Evolutionary conservation across 441 rosid species (phyloP), one percentile per base, ranked within the genome.

Genomic region (Omphalea diandra): DNA sequence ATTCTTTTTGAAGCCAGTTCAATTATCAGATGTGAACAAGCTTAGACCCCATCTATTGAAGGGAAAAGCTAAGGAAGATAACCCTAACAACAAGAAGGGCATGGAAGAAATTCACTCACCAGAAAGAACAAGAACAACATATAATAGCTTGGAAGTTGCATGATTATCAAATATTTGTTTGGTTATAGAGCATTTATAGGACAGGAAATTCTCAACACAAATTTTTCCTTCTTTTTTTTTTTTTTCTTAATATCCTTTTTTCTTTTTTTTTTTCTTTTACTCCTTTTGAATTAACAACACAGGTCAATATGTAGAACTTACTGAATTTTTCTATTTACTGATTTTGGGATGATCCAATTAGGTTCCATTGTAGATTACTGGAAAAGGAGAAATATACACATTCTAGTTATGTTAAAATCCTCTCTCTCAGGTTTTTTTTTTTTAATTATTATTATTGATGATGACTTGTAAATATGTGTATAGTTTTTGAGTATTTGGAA

Each of bases 1-100:
- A 55, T 88, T 88, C 80, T 83, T 90, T 26, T 58, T 88, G 67
- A 90, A 90, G 64, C 96, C 96, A 11, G 88, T 90, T 52, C 84
- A 78, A 59, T 73, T 88, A 57, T 84, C 94, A 11, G 94, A 90
- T 83, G 84, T 88, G 29, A 83, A 77, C 77, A 88, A 84, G 77
- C 89, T 90, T 5, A 83, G 58, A 65, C 88, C 94, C 36, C 90
- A 81, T 73, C 46, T 89, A 53, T 50, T 86, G 83, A 85, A 75
- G 58, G 87, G 84, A 63, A 79, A 56, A 63, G 27, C 79, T 0
- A 72, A 35, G n/a, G 87, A 80, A 70, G 38, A 54, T 20, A 53
- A 71, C 17, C 64, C 69, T 22, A 54, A 20, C 20, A 73, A 81
- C 52, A 76, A 81, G 61, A 82, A 82, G 64, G 79, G 53, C 10